These are phyloP conservation scores for Anthostomella pinea DNA, from an alignment of 2,329 filamentous ascomycete species.

Conservation along the genomic window DNA sequence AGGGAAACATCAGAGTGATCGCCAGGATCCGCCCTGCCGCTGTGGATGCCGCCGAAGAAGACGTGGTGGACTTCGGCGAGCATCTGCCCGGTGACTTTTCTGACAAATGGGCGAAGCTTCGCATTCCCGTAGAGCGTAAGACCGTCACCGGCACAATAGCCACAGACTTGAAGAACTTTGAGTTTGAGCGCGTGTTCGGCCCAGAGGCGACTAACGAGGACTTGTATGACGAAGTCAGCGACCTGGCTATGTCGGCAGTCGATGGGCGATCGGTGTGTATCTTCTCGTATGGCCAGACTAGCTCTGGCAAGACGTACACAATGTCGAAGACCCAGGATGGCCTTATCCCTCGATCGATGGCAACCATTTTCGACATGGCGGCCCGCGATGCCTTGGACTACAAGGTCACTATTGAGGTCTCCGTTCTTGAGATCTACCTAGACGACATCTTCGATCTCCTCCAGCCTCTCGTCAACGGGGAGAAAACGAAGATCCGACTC, in stretches of 20 bases:
- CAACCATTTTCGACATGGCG: conserved; percentile 83
- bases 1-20: conserved; percentile 96
- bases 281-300: conserved; percentile 96
- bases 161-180: conserved; percentile 74
- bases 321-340: conserved; percentile 80
- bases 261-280: conserved; percentile 97
- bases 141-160: conserved; percentile 70
- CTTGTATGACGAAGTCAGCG: conserved; percentile 89
- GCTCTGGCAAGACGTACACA: conserved; percentile 91
- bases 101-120: conserved; percentile 76
- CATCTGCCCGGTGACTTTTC: conserved; percentile 64
- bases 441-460: conserved; percentile 90
- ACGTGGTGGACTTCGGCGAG: conserved; percentile 41
- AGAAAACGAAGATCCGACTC: conserved; percentile 85
- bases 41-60: conserved; percentile 53
- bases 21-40: conserved; percentile 80
- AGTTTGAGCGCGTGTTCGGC: conserved; percentile 88
- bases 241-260: conserved; percentile 86
- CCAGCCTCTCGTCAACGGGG: conserved; percentile 53
- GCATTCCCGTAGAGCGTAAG: conserved; percentile 73
- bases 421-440: conserved; percentile 97
- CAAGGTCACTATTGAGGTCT: conserved; percentile 79
- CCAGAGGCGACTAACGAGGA: conserved; percentile 73
- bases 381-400: conserved; percentile 75
- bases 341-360: conserved; percentile 87